A percentile compares a stretch with the other conserved stretches of the same genome.
phyloP scores from a whole-genome alignment of 1,139 yeast genomes.

The Lizanozyma gosingica region DNA sequence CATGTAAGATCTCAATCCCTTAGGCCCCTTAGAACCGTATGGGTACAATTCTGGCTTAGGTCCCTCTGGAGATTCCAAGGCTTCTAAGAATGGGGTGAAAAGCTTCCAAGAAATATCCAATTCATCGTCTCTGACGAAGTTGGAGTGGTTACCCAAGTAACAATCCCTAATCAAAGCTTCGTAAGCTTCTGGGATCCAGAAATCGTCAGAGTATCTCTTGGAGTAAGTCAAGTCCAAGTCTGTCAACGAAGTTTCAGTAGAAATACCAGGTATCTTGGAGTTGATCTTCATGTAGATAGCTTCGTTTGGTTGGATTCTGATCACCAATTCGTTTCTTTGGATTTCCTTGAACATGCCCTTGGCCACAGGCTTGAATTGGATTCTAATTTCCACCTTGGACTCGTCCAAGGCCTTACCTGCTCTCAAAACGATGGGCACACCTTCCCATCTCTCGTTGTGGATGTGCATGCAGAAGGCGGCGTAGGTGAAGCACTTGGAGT shows the following conservation, averaged over 20 bases:
- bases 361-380: slow-evolving; percentile 84
- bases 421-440: slow-evolving; percentile 90
- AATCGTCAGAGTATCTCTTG: slow-evolving; percentile 67
- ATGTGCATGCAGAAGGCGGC: slow-evolving; percentile 78
- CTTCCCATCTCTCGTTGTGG: slow-evolving; percentile 94
- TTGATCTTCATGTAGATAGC: slow-evolving; percentile 89
- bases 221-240: slow-evolving; percentile 87
- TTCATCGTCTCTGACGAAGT: slow-evolving; percentile 97
- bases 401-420: slow-evolving; percentile 96
- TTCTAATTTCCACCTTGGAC: slow-evolving; percentile 87
- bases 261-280: slow-evolving; percentile 87
- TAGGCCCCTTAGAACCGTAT: slow-evolving; percentile 91
- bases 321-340: slow-evolving; percentile 86
- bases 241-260: slow-evolving; percentile 72
- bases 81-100: slow-evolving; percentile 82
- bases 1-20: slow-evolving; percentile 52
- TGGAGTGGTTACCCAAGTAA: slow-evolving; percentile 86
- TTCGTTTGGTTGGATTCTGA: slow-evolving; percentile 91
- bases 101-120: slow-evolving; percentile 87
- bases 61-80: slow-evolving; percentile 61
- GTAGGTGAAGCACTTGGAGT: slow-evolving; percentile 83
- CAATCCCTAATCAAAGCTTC: slow-evolving; percentile 93
- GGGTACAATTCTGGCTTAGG: slow-evolving; percentile 62
- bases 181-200: slow-evolving; percentile 97
- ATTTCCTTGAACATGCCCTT: slow-evolving; percentile 74